phyloP scores from a whole-genome alignment of 345 rosid species.

The Rhodomyrtus tomentosa region DNA sequence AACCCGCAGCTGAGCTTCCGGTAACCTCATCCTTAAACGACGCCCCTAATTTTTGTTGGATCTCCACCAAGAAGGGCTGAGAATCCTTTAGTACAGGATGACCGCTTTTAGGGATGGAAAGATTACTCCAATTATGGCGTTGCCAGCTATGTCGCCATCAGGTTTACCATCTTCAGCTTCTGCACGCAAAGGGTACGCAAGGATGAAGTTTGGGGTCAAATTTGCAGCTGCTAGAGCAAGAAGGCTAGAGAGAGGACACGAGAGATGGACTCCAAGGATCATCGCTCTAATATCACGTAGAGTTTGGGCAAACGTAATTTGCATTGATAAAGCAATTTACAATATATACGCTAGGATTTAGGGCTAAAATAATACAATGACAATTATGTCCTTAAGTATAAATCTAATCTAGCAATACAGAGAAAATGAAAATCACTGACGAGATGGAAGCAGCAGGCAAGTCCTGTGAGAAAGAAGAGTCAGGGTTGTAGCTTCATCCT shows the following conservation, averaged over 20 bases:
- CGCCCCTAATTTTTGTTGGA: conserved; percentile 71
- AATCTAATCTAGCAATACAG: too few species aligned
- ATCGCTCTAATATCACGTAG: too few species aligned
- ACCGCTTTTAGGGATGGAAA: conserved; percentile 68
- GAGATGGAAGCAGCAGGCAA: background rate
- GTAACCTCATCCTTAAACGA: too few species aligned
- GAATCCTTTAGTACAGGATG: conserved; percentile 78
- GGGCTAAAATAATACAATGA: too few species aligned
- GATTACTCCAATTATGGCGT: conserved; percentile 18
- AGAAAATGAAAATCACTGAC: conserved; percentile 11
- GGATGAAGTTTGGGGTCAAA: conserved; percentile 71
- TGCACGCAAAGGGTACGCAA: conserved; percentile 54
- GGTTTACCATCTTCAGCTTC: conserved; percentile 46
- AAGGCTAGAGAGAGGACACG: too few species aligned
- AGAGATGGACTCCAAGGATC: too few species aligned
- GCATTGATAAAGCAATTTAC: too few species aligned
- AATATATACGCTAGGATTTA: too few species aligned
- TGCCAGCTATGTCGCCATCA: conserved; percentile 43
- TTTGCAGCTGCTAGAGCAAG: conserved; percentile 94
- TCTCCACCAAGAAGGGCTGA: conserved; percentile 86
- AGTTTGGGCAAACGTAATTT: too few species aligned
- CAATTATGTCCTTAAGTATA: too few species aligned
- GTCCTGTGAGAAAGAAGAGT: background rate
- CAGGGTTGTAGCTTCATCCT: background rate
- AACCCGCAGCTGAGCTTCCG: too few species aligned